Conservation (phyloP, 176 grass and related monocot genomes). For the Oryza glaberrima region DNA sequence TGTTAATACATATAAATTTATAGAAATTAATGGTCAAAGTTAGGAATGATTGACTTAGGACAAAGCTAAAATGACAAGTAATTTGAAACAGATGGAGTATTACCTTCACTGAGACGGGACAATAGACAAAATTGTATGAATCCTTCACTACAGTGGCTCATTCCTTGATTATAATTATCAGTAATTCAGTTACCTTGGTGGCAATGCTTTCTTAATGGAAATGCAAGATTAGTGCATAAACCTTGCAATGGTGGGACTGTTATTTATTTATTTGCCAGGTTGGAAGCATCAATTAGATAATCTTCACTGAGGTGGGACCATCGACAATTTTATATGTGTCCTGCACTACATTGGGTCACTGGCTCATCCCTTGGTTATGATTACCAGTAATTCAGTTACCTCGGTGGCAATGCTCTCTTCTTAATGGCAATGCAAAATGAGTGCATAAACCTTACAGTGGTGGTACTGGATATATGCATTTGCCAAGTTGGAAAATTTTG, state of each 20-base stretch:
- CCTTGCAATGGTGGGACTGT: neutral
- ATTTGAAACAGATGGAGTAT: no score
- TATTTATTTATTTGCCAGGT: neutral
- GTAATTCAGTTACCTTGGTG: conserved; percentile 4
- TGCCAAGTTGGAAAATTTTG: conserved; percentile 31
- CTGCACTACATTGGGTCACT: neutral
- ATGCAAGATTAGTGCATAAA: neutral
- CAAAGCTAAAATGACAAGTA: no score
- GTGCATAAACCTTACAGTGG: neutral
- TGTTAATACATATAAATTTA: no score
- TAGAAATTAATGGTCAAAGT: no score
- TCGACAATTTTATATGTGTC: conserved; percentile 27
- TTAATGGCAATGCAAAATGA: neutral
- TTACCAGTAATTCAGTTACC: conserved; percentile 10
- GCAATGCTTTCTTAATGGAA: neutral
- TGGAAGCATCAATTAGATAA: conserved; percentile 4
- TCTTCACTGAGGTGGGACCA: conserved; percentile 5
- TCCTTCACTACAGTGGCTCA: neutral
- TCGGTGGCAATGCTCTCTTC: neutral
- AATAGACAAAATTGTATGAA: conserved; percentile 17
- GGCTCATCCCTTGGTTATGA: conserved; percentile 1
- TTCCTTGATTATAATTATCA: conserved; percentile 20
- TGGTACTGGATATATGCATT: conserved; percentile 18
- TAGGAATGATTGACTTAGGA: no score
- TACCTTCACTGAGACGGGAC: conserved; percentile 8